Percentiles rank a stretch among this genome's conserved stretches.
Conservation (phyloP, 1,284 basidiomycete species). For the Tylopilus sp. region DNA sequence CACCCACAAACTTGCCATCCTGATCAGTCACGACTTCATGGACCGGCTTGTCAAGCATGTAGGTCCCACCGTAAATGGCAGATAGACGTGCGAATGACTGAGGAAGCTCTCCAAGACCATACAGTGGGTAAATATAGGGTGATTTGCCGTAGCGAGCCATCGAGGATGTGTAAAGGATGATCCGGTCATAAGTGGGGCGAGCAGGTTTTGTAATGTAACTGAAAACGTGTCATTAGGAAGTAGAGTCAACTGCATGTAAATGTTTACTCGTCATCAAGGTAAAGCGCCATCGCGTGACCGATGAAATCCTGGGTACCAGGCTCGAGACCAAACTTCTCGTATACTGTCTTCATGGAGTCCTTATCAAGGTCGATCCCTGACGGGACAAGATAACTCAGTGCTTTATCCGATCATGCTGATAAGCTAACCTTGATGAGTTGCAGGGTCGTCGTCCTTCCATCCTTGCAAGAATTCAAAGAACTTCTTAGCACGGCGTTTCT, state of each 20-base stretch:
- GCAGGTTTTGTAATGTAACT: constrained; percentile 95
- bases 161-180: constrained; percentile 95
- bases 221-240: constrained; percentile 7
- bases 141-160: constrained; percentile 99
- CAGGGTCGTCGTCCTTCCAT: constrained; percentile 93
- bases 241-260: neutral
- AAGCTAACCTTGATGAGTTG: constrained; percentile 87
- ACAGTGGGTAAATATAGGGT: constrained; percentile 99
- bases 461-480: constrained; percentile 98
- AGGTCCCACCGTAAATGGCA: constrained; percentile 99
- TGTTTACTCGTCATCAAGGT: constrained; percentile 94
- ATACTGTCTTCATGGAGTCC: constrained; percentile 90
- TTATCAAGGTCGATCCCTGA: constrained; percentile 83
- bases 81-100: constrained; percentile 98
- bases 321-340: constrained; percentile 97
- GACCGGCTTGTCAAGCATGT: constrained; percentile 98
- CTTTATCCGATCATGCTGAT: neutral
- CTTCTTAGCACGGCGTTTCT: constrained; percentile 97
- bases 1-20: constrained; percentile 91
- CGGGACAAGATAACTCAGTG: constrained; percentile 4
- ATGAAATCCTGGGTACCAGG: constrained; percentile 99
- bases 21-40: constrained; percentile 86
- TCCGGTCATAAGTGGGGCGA: constrained; percentile 89
- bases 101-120: constrained; percentile 97
- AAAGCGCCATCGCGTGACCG: constrained; percentile 98